Conservation (phyloP, 495 filamentous ascomycete species). For the Xylaria intraflava region DNA sequence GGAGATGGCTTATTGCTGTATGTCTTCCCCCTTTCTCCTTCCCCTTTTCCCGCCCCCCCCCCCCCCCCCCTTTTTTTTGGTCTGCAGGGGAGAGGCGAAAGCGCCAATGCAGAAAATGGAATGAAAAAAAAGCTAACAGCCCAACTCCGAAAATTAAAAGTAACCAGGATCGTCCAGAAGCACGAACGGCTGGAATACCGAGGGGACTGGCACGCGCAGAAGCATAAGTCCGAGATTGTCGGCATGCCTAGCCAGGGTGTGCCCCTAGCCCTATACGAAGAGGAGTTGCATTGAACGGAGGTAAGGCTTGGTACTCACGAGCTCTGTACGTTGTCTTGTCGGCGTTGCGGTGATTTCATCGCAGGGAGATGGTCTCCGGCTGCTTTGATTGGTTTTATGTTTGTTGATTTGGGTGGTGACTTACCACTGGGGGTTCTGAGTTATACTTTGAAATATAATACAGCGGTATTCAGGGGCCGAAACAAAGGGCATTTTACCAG, state of each 20-base stretch:
- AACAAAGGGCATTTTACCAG: too few relatives aligned
- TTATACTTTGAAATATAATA: too few relatives aligned
- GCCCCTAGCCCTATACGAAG: constrained; percentile 31
- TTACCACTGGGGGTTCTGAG: too few relatives aligned
- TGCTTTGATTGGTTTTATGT: too few relatives aligned
- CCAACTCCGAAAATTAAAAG: constrained; percentile 12
- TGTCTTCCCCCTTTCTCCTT: constrained; percentile 27
- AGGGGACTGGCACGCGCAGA: constrained; percentile 36
- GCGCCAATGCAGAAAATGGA: neutral
- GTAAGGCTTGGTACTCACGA: neutral
- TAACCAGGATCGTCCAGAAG: constrained; percentile 54
- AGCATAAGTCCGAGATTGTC: constrained; percentile 34
- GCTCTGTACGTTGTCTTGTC: too few relatives aligned
- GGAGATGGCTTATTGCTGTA: constrained; percentile 42
- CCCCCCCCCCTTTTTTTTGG: constrained; percentile 8
- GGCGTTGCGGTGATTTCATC: too few relatives aligned
- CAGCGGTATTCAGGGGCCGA: too few relatives aligned
- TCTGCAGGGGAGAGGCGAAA: too few relatives aligned
- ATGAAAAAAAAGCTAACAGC: neutral
- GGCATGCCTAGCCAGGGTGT: constrained; percentile 35
- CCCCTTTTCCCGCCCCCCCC: neutral
- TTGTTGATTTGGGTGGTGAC: too few relatives aligned
- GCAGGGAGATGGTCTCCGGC: too few relatives aligned
- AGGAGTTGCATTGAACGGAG: constrained; percentile 2
- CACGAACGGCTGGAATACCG: constrained; percentile 49